A percentile compares a stretch with the other conserved stretches of the same genome.
Conservation (phyloP, 495 filamentous ascomycete species). For the Penicillium robsamsonii region DNA sequence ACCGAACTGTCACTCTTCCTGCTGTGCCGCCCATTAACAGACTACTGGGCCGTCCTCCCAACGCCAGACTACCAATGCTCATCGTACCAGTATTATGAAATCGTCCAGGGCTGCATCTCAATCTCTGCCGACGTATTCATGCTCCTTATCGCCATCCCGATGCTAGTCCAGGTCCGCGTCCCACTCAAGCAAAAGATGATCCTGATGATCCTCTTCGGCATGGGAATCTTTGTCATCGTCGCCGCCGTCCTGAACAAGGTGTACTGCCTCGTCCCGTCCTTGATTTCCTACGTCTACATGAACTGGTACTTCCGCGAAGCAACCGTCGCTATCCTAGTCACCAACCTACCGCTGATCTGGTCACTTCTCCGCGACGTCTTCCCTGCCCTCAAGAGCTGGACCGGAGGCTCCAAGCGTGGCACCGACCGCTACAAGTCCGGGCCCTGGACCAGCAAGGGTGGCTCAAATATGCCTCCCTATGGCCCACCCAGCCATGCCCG, state of each 20-base stretch:
- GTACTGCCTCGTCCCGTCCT: conserved; percentile 57
- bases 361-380: conserved; percentile 60
- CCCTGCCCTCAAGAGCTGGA: conserved; percentile 49
- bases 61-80: conserved; percentile 47
- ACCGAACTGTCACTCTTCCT: conserved; percentile 64
- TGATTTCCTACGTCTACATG: conserved; percentile 56
- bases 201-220: conserved; percentile 49
- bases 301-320: conserved; percentile 74
- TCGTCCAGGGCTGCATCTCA: conserved; percentile 55
- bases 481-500: conserved; percentile 34
- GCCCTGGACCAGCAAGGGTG: conserved; percentile 38
- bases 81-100: conserved; percentile 51
- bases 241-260: conserved; percentile 64
- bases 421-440: conserved; percentile 41
- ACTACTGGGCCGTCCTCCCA: conserved; percentile 62
- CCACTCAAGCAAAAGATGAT: conserved; percentile 57
- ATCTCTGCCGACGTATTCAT: conserved; percentile 66
- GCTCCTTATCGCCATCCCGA: conserved; percentile 60
- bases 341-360: conserved; percentile 66
- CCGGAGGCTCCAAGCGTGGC: conserved; percentile 40
- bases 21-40: conserved; percentile 57
- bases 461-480: conserved; percentile 32
- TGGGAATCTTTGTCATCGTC: conserved; percentile 68
- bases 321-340: conserved; percentile 61
- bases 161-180: conserved; percentile 57